These are phyloP conservation scores for Albugo laibachii DNA, from an alignment of 352 stramenopile species.

Conservation along the genomic window DNA sequence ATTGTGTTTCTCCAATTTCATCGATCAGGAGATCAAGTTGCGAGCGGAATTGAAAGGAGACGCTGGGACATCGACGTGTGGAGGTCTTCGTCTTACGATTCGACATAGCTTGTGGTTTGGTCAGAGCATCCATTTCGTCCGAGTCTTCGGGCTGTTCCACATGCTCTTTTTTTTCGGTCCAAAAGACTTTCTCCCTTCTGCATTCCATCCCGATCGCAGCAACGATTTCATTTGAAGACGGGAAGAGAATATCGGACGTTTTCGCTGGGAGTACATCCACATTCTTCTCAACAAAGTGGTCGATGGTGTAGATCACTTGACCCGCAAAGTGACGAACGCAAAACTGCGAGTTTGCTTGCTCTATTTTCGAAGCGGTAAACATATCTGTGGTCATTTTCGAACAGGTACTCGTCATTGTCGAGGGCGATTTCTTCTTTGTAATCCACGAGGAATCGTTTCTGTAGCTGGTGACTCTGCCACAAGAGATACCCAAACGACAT, in stretches of 20 bases:
- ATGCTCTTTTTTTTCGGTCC: neutral
- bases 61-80: slow-evolving; percentile 15
- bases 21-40: slow-evolving; percentile 88
- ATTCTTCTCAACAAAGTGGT: slow-evolving; percentile 78
- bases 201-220: slow-evolving; percentile 11
- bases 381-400: slow-evolving; percentile 5
- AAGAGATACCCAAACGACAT: neutral
- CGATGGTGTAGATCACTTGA: slow-evolving; percentile 46
- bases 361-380: slow-evolving; percentile 69
- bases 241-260: slow-evolving; percentile 23
- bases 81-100: slow-evolving; percentile 21
- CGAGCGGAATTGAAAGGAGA: slow-evolving; percentile 83
- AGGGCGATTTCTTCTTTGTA: neutral
- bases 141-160: slow-evolving; percentile 3
- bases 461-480: neutral
- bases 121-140: neutral
- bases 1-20: slow-evolving; percentile 87
- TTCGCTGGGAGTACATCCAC: slow-evolving; percentile 57
- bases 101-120: slow-evolving; percentile 9
- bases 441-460: neutral
- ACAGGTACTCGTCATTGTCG: neutral
- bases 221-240: slow-evolving; percentile 46
- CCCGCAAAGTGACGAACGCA: slow-evolving; percentile 69
- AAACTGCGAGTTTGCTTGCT: slow-evolving; percentile 65
- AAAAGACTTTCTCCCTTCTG: slow-evolving; percentile 12